Conservation (phyloP, 2,329 filamentous ascomycete species). For the Arthrobotrys sphaeroides region DNA sequence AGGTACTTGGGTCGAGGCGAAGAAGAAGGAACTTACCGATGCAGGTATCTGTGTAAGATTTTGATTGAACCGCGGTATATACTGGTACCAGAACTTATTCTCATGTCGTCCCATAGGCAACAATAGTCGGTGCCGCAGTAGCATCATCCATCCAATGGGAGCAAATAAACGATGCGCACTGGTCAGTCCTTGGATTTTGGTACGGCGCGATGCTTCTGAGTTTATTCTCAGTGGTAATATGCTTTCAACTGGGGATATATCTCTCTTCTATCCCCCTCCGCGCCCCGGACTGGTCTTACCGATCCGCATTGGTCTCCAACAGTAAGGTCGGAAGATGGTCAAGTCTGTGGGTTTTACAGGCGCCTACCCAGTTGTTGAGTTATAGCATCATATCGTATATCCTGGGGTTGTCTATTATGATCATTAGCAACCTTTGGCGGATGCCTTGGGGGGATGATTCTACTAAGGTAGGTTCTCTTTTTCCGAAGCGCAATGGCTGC, state of each 20-base stretch:
- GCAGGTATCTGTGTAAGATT: neutral
- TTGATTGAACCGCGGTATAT: neutral
- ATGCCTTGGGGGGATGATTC: neutral
- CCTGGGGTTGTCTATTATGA: neutral
- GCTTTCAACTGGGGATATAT: slow-evolving; percentile 1
- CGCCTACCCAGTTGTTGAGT: neutral
- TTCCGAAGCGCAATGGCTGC: no score
- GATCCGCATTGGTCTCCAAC: neutral
- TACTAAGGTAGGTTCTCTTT: neutral
- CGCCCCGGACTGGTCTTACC: neutral
- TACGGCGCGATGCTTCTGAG: neutral
- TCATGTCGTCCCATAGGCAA: neutral
- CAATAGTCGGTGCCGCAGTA: neutral
- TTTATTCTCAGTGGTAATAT: neutral
- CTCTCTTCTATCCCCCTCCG: neutral
- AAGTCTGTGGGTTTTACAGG: slow-evolving; percentile 5
- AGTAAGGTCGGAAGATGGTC: neutral
- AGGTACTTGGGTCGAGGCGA: neutral
- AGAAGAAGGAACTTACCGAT: neutral
- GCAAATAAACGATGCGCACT: neutral
- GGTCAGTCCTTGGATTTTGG: slow-evolving; percentile 1
- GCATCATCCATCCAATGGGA: neutral
- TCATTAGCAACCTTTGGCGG: neutral
- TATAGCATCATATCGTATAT: slow-evolving; percentile 6
- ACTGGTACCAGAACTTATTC: neutral